phyloP scores from a whole-genome alignment of 139 green algal species.

The Ulvella scutata region DNA sequence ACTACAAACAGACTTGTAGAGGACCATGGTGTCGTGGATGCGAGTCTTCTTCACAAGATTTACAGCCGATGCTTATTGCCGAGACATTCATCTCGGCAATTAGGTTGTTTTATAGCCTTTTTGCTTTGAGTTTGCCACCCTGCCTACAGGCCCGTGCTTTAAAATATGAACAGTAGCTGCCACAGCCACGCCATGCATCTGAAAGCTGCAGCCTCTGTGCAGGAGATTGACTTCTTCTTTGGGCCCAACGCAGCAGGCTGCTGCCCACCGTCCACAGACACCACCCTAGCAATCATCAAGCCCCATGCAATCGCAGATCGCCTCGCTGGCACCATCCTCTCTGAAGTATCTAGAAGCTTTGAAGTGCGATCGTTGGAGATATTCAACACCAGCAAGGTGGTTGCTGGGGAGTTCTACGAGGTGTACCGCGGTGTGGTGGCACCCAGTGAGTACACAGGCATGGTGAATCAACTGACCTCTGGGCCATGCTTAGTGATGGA shows the following conservation, averaged over 20 bases:
- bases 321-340: constrained; percentile 18
- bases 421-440: constrained; percentile 64
- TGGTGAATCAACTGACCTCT: constrained; percentile 57
- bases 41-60: too few relatives aligned
- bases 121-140: too few relatives aligned
- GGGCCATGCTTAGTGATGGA: constrained; percentile 46
- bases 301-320: constrained; percentile 44
- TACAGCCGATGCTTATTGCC: too few relatives aligned
- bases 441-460: constrained; percentile 38
- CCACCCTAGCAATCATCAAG: constrained; percentile 50
- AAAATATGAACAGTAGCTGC: too few relatives aligned
- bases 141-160: too few relatives aligned
- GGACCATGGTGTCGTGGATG: too few relatives aligned
- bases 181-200: too few relatives aligned
- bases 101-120: too few relatives aligned
- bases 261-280: constrained; percentile 11
- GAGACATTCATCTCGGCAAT: too few relatives aligned
- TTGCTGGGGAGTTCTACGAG: constrained; percentile 40
- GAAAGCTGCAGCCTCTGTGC: too few relatives aligned
- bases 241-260: constrained; percentile 6
- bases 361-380: constrained; percentile 17
- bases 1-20: too few relatives aligned
- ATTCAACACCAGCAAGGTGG: constrained; percentile 30
- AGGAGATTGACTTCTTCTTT: constrained; percentile 57
- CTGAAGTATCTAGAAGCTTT: not conserved